A percentile compares a stretch with the other conserved stretches of the same genome.
These are phyloP conservation scores for Quercus lobata DNA, from an alignment of 331 rosid genomes.

Conservation along the genomic window DNA sequence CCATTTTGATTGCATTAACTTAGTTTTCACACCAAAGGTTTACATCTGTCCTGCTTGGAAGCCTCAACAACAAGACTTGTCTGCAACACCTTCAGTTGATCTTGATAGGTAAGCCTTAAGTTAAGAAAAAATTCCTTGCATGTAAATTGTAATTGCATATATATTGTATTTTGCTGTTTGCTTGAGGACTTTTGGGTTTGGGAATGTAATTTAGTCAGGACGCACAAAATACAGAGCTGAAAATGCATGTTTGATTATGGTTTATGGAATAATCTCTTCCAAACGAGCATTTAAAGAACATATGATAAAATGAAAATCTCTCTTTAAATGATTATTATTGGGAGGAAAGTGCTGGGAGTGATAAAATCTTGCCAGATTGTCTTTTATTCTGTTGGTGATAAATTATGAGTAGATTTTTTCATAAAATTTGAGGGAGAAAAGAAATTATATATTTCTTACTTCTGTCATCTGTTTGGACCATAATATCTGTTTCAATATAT, in stretches of 20 bases:
- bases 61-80: constrained; percentile 40
- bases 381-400: too few species aligned
- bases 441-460: too few species aligned
- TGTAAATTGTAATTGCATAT: not conserved
- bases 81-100: constrained; percentile 2
- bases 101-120: constrained; percentile 33
- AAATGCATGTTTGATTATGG: not conserved
- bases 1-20: constrained; percentile 84
- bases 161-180: not conserved
- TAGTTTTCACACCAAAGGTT: constrained; percentile 41
- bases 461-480: too few species aligned
- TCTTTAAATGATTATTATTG: too few species aligned
- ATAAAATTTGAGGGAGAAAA: too few species aligned
- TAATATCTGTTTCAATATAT: too few species aligned
- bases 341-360: too few species aligned
- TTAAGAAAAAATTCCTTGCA: not conserved
- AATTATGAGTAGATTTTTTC: too few species aligned
- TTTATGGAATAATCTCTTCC: not conserved
- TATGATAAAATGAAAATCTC: too few species aligned
- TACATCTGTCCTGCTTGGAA: constrained; percentile 85
- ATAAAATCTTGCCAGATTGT: too few species aligned
- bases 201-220: not conserved
- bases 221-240: not conserved
- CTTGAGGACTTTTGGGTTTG: not conserved
- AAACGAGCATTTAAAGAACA: too few species aligned